These are phyloP conservation scores for Fraxinus sp. DNA, from an alignment of 305 asterid species.

Conservation along the genomic window DNA sequence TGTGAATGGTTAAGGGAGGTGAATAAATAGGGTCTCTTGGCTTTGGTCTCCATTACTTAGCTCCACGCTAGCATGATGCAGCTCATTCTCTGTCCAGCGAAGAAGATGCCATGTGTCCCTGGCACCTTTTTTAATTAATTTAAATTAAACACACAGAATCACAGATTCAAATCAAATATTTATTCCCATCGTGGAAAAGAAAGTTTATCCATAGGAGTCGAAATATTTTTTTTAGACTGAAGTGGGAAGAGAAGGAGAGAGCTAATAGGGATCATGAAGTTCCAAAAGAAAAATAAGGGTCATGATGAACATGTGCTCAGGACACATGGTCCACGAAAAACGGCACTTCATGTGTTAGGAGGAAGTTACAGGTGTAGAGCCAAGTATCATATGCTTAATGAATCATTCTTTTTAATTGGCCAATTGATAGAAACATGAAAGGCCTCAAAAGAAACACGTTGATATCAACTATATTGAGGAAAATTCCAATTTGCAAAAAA, in stretches of 20 bases:
- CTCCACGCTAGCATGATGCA: background rate
- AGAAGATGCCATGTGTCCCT: background rate
- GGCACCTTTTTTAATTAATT: background rate
- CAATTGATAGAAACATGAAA: background rate
- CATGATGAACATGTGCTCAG: background rate
- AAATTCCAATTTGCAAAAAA: background rate
- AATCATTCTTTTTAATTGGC: background rate
- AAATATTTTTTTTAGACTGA: background rate
- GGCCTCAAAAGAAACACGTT: background rate
- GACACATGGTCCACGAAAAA: background rate
- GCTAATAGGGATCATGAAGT: background rate
- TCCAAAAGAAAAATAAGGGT: constrained; percentile 1
- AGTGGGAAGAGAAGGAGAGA: background rate
- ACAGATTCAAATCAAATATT: background rate
- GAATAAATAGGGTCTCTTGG: background rate
- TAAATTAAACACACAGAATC: background rate
- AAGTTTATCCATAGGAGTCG: background rate
- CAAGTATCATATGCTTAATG: background rate
- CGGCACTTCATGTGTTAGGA: background rate
- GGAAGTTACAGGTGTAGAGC: background rate
- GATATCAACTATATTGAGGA: background rate
- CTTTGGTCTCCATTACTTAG: background rate
- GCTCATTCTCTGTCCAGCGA: background rate
- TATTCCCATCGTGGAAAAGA: background rate
- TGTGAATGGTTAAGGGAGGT: background rate